Conservation (phyloP, 2,329 filamentous ascomycete genomes). For the Colletotrichum sidae region DNA sequence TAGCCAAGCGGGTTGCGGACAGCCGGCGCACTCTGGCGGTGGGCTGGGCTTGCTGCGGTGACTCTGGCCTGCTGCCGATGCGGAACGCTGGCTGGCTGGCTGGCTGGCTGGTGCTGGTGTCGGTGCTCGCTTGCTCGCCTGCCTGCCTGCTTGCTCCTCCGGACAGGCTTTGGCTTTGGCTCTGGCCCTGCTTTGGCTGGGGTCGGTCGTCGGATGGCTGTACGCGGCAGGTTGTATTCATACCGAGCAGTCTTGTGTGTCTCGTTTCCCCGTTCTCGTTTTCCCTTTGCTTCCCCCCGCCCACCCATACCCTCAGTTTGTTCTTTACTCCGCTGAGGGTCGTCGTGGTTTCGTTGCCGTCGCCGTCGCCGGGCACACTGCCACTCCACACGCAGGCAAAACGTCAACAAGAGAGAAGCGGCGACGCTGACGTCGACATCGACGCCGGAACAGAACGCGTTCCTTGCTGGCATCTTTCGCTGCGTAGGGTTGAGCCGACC, state of each 20-base stretch:
- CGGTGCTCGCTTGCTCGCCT: not conserved
- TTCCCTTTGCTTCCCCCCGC: conserved; percentile 4
- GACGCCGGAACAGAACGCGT: no score
- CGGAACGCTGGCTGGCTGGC: conserved; percentile 32
- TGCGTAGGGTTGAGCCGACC: conserved; percentile 25
- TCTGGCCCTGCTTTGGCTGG: conserved; percentile 1
- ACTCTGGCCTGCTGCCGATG: conserved; percentile 35
- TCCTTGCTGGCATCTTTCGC: conserved; percentile 8
- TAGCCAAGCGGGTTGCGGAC: conserved; percentile 38
- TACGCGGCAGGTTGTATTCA: no score
- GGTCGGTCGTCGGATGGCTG: not conserved
- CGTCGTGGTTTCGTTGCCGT: conserved; percentile 6
- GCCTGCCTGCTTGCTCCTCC: no score
- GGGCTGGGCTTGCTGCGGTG: conserved; percentile 33
- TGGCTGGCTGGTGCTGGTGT: not conserved
- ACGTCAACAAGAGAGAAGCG: conserved; percentile 13
- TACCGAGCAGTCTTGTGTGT: conserved; percentile 20
- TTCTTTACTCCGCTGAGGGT: conserved; percentile 22
- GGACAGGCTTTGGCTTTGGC: not conserved
- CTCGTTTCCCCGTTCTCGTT: conserved; percentile 35
- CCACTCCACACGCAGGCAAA: conserved; percentile 13
- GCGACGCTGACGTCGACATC: conserved; percentile 12
- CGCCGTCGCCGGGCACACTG: conserved; percentile 16
- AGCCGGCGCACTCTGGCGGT: conserved; percentile 34
- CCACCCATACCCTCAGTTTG: conserved; percentile 12